Evolutionary conservation across 2,329 filamentous ascomycete species (phyloP), one percentile per base, ranked within the genome.

Genomic region (Trichoderma sp.): DNA sequence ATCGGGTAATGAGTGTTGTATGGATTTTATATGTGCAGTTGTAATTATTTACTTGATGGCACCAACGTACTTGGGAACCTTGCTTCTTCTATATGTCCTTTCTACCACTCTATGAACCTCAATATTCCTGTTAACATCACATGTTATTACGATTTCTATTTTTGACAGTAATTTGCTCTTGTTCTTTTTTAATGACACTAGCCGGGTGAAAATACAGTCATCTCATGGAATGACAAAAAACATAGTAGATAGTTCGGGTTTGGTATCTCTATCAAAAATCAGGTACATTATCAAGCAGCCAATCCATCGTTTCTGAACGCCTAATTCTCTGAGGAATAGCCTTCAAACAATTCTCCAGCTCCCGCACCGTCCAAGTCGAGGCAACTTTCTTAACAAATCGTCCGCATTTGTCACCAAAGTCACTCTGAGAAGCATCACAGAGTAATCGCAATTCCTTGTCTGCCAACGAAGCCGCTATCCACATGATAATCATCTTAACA

Each of bases 401-500:
- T 20, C 26, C 67, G 12, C 53, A 39, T 17, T 61, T 59, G 2
- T 6, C 53, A 20, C 3, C 36, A 34, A 73, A 74, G 15, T 71
- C 30, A 0, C 30, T 9, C 32, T 75, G 72, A 0, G 66, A 72
- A 11, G 50, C 13, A 59, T 77, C 73, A 30, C 75, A 76, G 1
- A 75, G 34, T 28, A 77, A 67, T 1, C 55, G 70, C 30, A 81
- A 36, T 17, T 39, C 72, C 65, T 43, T 58, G 12, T 50, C 34
- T 12, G 1, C 74, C 13, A 73, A 53, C 0, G 78, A 79, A 0
- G 79, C 78, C 6, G 80, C 79, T 3, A 79, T 74, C 79, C 79
- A 82, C 12, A 81, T 65, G 5, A 81, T 6, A 2, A 77, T 43
- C 57, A 78, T 65, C 65, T 82, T 82, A 0, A 78, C 74, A 3